phyloP scores from a whole-genome alignment of 768 basidiomycete genomes.

The Tulasnella sp. region DNA sequence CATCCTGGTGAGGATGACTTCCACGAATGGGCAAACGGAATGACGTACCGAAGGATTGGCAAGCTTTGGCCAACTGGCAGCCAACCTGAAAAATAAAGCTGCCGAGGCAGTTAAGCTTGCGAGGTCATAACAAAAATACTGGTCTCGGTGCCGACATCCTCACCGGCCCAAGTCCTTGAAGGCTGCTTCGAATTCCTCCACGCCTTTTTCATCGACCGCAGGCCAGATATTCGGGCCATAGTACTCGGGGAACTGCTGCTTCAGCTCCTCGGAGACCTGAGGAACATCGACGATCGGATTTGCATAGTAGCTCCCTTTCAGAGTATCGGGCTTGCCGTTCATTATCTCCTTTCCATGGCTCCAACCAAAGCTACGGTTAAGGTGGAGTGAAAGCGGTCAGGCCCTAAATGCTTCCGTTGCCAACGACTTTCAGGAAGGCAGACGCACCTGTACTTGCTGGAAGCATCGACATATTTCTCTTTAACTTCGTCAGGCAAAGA shows the following conservation, averaged over 20 bases:
- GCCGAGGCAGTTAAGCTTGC: constrained; percentile 28
- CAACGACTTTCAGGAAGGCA: not conserved
- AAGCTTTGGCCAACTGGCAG: constrained; percentile 74
- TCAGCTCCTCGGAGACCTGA: constrained; percentile 54
- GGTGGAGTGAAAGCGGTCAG: not conserved
- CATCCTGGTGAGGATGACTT: not conserved
- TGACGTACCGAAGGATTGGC: constrained; percentile 78
- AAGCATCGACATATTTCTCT: constrained; percentile 71
- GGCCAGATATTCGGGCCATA: constrained; percentile 87
- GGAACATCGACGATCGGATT: constrained; percentile 70
- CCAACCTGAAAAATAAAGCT: constrained; percentile 84
- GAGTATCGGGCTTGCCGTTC: constrained; percentile 85
- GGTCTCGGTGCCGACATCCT: constrained; percentile 19
- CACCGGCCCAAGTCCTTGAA: constrained; percentile 83
- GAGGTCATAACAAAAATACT: not conserved
- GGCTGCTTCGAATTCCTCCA: constrained; percentile 77
- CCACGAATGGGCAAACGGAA: not conserved
- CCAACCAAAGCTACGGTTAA: constrained; percentile 79
- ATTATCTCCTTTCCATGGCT: constrained; percentile 97
- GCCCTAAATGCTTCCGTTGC: not conserved
- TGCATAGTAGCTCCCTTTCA: constrained; percentile 95
- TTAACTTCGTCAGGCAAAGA: constrained; percentile 59
- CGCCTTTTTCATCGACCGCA: constrained; percentile 48
- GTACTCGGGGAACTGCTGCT: constrained; percentile 67
- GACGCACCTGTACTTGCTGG: constrained; percentile 68